These are phyloP conservation scores for Pistacia vera DNA, from an alignment of 345 rosid species.

Conservation along the genomic window DNA sequence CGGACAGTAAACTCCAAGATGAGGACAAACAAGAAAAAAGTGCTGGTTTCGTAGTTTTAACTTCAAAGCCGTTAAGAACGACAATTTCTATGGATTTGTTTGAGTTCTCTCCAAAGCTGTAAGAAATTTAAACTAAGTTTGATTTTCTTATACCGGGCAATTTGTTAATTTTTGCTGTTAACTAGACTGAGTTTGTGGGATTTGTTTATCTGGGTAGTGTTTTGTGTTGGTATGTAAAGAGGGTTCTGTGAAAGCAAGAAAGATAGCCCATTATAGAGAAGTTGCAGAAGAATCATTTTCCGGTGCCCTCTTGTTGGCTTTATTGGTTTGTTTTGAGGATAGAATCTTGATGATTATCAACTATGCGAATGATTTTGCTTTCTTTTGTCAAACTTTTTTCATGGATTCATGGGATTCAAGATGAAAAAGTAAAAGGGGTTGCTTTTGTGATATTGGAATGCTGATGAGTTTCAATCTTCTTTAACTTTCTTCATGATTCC, in stretches of 20 bases:
- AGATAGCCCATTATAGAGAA: conserved; percentile 12
- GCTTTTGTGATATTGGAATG: conserved; percentile 18
- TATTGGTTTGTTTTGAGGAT: conserved; percentile 14
- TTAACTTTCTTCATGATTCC: conserved; percentile 29
- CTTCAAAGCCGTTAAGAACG: background rate
- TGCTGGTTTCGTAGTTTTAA: background rate
- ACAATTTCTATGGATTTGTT: background rate
- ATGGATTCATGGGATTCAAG: conserved; percentile 16
- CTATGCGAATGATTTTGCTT: conserved; percentile 10
- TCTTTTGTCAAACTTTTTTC: background rate
- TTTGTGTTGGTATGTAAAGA: background rate
- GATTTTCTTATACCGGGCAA: background rate
- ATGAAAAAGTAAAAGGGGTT: conserved; percentile 9
- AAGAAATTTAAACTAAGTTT: background rate
- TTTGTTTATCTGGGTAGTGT: conserved; percentile 11
- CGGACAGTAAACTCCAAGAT: background rate
- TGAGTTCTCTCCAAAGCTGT: background rate
- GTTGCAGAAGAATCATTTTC: conserved; percentile 18
- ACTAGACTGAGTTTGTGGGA: background rate
- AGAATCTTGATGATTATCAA: conserved; percentile 10
- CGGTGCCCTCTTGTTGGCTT: conserved; percentile 20
- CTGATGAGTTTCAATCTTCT: conserved; percentile 20
- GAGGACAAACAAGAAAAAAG: background rate
- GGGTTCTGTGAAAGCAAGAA: background rate
- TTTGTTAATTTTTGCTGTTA: background rate